Evolutionary conservation across 208 protist genomes (phyloP).

Genomic region (Leishmania guyanensis): DNA sequence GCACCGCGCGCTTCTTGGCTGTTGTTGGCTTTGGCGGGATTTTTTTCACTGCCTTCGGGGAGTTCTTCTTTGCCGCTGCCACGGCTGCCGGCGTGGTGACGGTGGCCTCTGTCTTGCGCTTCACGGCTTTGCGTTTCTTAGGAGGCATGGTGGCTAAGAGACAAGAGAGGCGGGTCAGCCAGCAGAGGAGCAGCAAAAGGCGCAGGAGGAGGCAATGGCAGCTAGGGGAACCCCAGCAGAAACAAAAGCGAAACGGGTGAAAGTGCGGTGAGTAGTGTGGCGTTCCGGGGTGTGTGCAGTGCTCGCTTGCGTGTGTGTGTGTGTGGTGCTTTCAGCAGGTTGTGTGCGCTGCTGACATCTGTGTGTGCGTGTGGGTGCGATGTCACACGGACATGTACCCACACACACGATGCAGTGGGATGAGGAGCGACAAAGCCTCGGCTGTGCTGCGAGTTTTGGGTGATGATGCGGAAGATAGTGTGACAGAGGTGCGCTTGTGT

Average conservation of each 20-base stretch:
- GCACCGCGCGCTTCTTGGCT: background rate
- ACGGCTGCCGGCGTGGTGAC: background rate
- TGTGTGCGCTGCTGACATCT: background rate
- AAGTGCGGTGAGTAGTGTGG: background rate
- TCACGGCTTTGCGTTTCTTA: slow-evolving; percentile 2
- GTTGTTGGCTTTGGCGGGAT: background rate
- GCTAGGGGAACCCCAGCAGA: background rate
- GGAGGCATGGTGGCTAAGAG: slow-evolving; percentile 3
- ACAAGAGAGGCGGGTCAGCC: background rate
- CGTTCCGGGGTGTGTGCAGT: background rate
- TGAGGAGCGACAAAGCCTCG: background rate
- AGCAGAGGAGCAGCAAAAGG: background rate
- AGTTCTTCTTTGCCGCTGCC: background rate
- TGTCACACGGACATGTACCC: background rate
- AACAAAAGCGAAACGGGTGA: background rate
- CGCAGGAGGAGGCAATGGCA: background rate
- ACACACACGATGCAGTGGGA: background rate
- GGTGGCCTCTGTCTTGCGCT: background rate
- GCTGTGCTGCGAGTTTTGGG: background rate
- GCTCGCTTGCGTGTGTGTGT: background rate
- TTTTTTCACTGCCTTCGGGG: background rate
- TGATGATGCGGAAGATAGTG: background rate
- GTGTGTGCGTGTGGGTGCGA: background rate
- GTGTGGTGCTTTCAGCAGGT: background rate
- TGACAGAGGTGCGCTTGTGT: background rate